Percentiles rank a stretch among this genome's conserved stretches.
Evolutionary conservation across 2,329 filamentous ascomycete genomes (phyloP).

Genomic region (Penicillium sp.): DNA sequence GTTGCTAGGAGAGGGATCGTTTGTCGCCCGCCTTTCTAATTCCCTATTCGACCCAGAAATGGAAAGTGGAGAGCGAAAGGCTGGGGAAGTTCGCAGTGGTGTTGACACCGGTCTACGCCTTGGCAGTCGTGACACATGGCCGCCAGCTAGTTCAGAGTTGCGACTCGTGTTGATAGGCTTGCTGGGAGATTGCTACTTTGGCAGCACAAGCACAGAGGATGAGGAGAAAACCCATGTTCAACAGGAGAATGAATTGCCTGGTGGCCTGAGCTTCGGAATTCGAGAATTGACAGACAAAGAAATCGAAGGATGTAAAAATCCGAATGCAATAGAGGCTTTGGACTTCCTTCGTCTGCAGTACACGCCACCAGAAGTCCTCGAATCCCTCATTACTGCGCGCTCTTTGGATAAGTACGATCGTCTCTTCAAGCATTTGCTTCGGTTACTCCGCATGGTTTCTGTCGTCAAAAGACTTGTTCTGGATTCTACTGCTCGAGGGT

Average conservation of each 20-base stretch:
- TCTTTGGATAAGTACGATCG: slow-evolving; percentile 77
- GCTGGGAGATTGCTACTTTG: slow-evolving; percentile 68
- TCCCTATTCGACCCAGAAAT: slow-evolving; percentile 83
- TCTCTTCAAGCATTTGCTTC: slow-evolving; percentile 76
- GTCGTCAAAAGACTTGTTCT: slow-evolving; percentile 65
- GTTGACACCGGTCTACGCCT: slow-evolving; percentile 78
- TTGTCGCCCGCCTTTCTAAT: slow-evolving; percentile 73
- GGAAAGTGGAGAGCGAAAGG: slow-evolving; percentile 70
- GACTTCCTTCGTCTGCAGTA: slow-evolving; percentile 90
- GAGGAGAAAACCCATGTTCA: slow-evolving; percentile 23
- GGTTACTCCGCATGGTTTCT: slow-evolving; percentile 74
- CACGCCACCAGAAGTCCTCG: slow-evolving; percentile 68
- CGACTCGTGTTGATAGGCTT: slow-evolving; percentile 83
- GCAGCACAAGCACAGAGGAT: slow-evolving; percentile 19
- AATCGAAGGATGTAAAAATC: slow-evolving; percentile 78
- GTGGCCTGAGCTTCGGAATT: slow-evolving; percentile 76
- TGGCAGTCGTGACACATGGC: slow-evolving; percentile 80
- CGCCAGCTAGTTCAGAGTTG: slow-evolving; percentile 90
- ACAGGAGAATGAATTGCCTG: slow-evolving; percentile 53
- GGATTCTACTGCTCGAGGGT: slow-evolving; percentile 47
- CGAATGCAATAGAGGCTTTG: slow-evolving; percentile 78
- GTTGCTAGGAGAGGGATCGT: slow-evolving; percentile 78
- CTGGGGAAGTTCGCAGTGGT: slow-evolving; percentile 66
- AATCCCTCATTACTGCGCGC: slow-evolving; percentile 67
- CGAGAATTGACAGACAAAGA: slow-evolving; percentile 75